A percentile compares a stretch with the other conserved stretches of the same genome.
Evolutionary conservation across 345 rosid species (phyloP).

Genomic region (Cardiospermum halicacabum): DNA sequence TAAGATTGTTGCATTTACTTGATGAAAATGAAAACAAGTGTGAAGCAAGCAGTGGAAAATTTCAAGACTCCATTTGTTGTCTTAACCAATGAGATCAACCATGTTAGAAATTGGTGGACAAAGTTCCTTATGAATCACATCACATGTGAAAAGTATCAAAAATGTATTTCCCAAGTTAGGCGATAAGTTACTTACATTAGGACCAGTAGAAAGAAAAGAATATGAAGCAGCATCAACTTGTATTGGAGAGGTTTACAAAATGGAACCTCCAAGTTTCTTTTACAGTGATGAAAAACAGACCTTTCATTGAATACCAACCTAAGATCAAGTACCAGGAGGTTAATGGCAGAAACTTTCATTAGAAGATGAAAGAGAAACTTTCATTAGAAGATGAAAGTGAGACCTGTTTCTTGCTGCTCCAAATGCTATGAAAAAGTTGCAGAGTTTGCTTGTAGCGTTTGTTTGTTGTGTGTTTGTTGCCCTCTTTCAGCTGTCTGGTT

Average conservation of each 20-base stretch:
- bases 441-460: constrained; percentile 49
- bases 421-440: constrained; percentile 23
- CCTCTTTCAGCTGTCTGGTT: constrained; percentile 59
- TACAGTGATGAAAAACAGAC: not conserved
- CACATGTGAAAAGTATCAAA: not conserved
- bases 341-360: not conserved
- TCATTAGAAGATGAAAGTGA: not conserved
- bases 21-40: not conserved
- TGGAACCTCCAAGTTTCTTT: not conserved
- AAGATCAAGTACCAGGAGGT: not conserved
- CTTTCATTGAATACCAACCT: not conserved
- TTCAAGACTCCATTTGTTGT: too few relatives aligned
- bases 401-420: not conserved
- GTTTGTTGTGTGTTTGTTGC: constrained; percentile 52
- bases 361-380: not conserved
- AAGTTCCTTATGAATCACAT: constrained; percentile 2
- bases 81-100: too few relatives aligned
- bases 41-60: too few relatives aligned
- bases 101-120: not conserved
- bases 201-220: not conserved
- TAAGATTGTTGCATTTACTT: not conserved
- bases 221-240: not conserved
- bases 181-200: not conserved
- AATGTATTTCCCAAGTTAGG: not conserved
- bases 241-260: not conserved